Evolutionary conservation across 1,284 basidiomycete species (phyloP).

Genomic region (Trametes pubescens): DNA sequence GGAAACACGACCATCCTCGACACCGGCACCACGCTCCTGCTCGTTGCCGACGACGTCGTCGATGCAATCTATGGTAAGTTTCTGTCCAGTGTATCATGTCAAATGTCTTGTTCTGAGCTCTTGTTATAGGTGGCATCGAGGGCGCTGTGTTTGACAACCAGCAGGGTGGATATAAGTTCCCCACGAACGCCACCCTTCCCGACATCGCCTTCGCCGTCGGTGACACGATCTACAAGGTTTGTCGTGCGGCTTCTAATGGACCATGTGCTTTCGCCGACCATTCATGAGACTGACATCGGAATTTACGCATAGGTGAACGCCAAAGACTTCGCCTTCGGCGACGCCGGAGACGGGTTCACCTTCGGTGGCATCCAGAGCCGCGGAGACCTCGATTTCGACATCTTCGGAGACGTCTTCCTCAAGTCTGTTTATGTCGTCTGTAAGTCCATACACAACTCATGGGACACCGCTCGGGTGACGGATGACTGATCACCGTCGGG

Average conservation of each 20-base stretch:
- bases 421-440: constrained; percentile 50
- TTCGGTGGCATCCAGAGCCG: constrained; percentile 48
- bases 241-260: no score
- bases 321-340: constrained; percentile 43
- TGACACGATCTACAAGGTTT: constrained; percentile 40
- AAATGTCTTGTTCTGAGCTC: background rate
- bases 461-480: no score
- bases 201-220: constrained; percentile 47
- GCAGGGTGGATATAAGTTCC: constrained; percentile 49
- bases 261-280: no score
- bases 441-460: constrained; percentile 31
- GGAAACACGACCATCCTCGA: constrained; percentile 49
- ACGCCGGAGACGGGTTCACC: constrained; percentile 39
- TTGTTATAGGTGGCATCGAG: constrained; percentile 33
- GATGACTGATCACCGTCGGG: background rate
- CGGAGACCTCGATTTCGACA: constrained; percentile 47
- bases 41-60: constrained; percentile 45
- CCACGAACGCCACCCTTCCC: constrained; percentile 43
- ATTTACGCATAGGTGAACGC: constrained; percentile 38
- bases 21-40: constrained; percentile 49
- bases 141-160: constrained; percentile 45
- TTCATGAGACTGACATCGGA: no score
- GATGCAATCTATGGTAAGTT: constrained; percentile 42
- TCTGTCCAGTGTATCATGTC: background rate
- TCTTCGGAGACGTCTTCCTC: constrained; percentile 50